Base-by-base conservation (phyloP, 768 basidiomycete species). In the Tubosaeta sp. region DNA sequence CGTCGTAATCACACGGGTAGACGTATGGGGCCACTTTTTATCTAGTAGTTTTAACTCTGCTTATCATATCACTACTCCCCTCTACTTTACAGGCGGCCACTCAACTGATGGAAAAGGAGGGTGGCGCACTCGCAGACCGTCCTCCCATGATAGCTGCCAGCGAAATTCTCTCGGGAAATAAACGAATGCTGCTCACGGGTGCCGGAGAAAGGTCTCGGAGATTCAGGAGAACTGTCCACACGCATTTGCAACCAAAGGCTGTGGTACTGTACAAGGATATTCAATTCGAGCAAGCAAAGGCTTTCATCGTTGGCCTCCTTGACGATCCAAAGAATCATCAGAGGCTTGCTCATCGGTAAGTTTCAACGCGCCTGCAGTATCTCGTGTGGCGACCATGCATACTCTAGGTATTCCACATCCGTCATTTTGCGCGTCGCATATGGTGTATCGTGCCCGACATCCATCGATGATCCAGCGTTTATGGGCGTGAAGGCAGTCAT, bases 71-170 rank as follows among this genome's bases (percentile, higher is more conserved):
- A 2, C 30, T 3, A 18, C 31, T 25, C 4, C 8, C 2, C 2
- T 36, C 6, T 36, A 12, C 16, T 32, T 5, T 44, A 2, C 44
- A 82, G 62, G 80, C 79, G 10, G 80, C 81, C 0, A 72, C 78
- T 0, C 81, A 83, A 8, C 76, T 83, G 36, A 78, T 84, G 80
- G 82, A 83, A 63, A 77, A 78, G 47, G 79, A 82, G 57, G 81
- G 82, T 1, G 74, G 75, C 0, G 59, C 70, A 1, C 68, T 78
- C 9, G 75, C 69, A 0, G 82, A 83, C 58, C 67, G 82, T 35
- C 82, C 82, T 14, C 56, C 56, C 0, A 74, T 69, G 46, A 77
- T 83, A 38, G 73, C 82, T 0, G 81, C 78, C 0, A 75, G 76
- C 2, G 79, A 83, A 49, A 74, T 79, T 0, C 68, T 83, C 1